These are phyloP conservation scores for Clarireedia paspali DNA, from an alignment of 2,329 filamentous ascomycete genomes.

Conservation along the genomic window DNA sequence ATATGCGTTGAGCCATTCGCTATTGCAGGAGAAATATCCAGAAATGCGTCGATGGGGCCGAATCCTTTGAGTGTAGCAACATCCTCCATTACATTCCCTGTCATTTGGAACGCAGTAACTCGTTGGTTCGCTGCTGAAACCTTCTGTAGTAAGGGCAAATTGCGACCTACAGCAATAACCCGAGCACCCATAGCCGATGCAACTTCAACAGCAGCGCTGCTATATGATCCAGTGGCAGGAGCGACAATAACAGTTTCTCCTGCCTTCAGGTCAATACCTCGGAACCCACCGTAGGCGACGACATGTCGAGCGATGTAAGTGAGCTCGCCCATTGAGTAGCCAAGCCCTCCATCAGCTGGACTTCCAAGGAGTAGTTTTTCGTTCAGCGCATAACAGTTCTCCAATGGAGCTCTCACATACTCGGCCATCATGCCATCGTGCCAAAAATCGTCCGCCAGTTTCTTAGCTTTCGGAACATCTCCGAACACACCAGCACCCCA, in stretches of 20 bases:
- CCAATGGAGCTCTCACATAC: conserved; percentile 30
- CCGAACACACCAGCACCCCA: conserved; percentile 28
- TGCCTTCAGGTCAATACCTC: conserved; percentile 34
- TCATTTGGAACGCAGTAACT: conserved; percentile 35
- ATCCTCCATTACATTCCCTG: conserved; percentile 31
- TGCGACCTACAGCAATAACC: conserved; percentile 43
- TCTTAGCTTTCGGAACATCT: conserved; percentile 17
- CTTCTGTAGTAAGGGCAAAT: conserved; percentile 30
- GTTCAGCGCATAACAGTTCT: conserved; percentile 31
- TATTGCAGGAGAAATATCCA: conserved; percentile 39
- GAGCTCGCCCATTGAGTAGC: conserved; percentile 12
- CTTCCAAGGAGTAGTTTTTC: conserved; percentile 23
- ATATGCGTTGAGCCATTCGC: conserved; percentile 36
- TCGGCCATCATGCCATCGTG: conserved; percentile 29
- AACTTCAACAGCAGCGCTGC: conserved; percentile 36
- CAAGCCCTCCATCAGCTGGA: conserved; percentile 9
- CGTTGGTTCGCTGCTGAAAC: conserved; percentile 27
- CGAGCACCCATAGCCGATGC: conserved; percentile 41
- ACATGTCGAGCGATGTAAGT: conserved; percentile 25
- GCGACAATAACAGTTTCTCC: conserved; percentile 39
- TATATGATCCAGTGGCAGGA: conserved; percentile 40
- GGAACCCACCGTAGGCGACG: conserved; percentile 40
- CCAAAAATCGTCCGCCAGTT: conserved; percentile 30
- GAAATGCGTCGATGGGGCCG: conserved; percentile 33
- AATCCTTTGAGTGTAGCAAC: conserved; percentile 17